Evolutionary conservation across 371 early-diverging fungal species (phyloP).

Genomic region (Saksenaea oblongispora): DNA sequence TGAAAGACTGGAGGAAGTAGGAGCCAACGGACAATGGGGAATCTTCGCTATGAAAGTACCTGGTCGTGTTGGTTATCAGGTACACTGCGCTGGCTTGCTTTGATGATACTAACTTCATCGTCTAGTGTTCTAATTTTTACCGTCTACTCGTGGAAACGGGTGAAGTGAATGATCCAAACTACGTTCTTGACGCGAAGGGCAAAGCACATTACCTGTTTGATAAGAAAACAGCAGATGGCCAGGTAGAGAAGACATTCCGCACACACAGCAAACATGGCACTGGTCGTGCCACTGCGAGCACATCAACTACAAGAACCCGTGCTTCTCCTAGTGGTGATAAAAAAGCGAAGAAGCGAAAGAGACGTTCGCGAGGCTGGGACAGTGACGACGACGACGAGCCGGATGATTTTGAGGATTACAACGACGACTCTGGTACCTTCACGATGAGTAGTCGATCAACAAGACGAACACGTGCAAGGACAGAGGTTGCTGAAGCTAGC

Average conservation of each 20-base stretch:
- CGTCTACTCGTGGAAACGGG: conserved; percentile 80
- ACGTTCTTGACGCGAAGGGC: conserved; percentile 81
- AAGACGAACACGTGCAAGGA: conserved; percentile 20
- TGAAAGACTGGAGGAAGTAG: conserved; percentile 75
- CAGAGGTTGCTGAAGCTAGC: conserved; percentile 2
- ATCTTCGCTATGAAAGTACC: conserved; percentile 91
- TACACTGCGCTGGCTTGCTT: conserved; percentile 15
- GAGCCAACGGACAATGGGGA: conserved; percentile 94
- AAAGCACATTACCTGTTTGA: conserved; percentile 85
- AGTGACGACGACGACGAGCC: conserved; percentile 47
- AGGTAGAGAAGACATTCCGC: conserved; percentile 73
- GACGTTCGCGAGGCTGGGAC: conserved; percentile 30
- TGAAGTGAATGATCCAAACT: conserved; percentile 85
- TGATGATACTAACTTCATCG: neutral
- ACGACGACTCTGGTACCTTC: conserved; percentile 63
- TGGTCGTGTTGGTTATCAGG: conserved; percentile 94
- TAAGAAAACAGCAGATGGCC: conserved; percentile 74
- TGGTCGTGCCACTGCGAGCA: neutral
- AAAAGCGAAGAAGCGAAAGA: conserved; percentile 25
- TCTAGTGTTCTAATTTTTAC: conserved; percentile 91
- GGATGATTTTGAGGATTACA: conserved; percentile 51
- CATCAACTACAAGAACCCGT: conserved; percentile 1
- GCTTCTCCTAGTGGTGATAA: conserved; percentile 19
- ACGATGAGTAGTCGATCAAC: conserved; percentile 41
- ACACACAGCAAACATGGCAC: conserved; percentile 59